Evolutionary conservation across 805 yeast genomes (phyloP), one percentile per base, ranked within the genome.

Genomic region (Candida odintsovae): DNA sequence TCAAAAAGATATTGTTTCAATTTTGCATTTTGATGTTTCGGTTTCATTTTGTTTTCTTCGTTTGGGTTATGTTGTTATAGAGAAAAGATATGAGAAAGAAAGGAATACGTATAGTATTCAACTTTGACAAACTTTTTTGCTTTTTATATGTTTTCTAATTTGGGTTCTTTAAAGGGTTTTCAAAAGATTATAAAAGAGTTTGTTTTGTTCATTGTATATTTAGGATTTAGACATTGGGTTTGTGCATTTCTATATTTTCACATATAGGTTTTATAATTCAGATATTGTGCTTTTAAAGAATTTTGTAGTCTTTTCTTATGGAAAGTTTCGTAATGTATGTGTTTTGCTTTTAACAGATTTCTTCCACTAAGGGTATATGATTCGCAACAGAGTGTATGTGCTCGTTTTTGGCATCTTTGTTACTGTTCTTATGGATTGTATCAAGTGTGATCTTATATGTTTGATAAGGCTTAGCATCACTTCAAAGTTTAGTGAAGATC

Each of bases 151-250:
- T 33, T 33, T 33, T 33, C 20, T 31, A 16, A 31, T n/a, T 33
- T 33, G 36, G 20, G 36, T 33, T 33, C 36, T 33, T 16, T 16
- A 3, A 18, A 18, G 36, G 36, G 38, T 38, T 40, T 23, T 36
- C 40, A 45, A 42, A 45, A 40, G 38, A 39, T 48, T 44, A 49
- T 51, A 53, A 53, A 53, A 53, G 49, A 53, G 46, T 47, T 47
- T 51, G 48, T 46, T 39, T 41, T 38, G 42, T 44, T 33, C 36
- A 25, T 41, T 49, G 41, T 40, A 38, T 48, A 44, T 48, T 50
- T 51, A 49, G 54, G 55, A 44, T 53, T 52, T 49, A 53, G 56
- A 53, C 56, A 53, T 53, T 52, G 50, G 53, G 50, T 42, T 33
- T 40, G 56, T 51, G 55, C 53, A 52, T 46, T 46, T 40, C 38